Evolutionary conservation across 495 filamentous ascomycete species (phyloP), one percentile per base, ranked within the genome.

Genomic region (Ascobolus immersus): DNA sequence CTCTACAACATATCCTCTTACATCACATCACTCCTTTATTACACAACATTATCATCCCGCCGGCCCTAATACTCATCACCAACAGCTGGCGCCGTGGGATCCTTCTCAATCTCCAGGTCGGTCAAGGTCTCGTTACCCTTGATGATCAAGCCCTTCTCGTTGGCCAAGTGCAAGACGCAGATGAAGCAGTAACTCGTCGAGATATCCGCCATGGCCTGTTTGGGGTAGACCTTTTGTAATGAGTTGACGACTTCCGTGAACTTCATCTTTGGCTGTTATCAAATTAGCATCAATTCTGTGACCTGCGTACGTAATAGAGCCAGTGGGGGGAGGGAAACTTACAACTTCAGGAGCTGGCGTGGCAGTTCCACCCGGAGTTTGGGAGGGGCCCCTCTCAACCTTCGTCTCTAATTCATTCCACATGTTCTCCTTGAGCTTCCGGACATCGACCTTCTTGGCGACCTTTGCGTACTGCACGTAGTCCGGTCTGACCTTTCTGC

Each of bases 401-500:
- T 34, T 27, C 33, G 28, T 36, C 18, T 23, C 42, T 19, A 21
- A 23, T 6, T 41, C 28, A 11, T 25, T 73, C 89, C 89, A 99
- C 48, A 99, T 70, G 50, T 99, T 80, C 50, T 82, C 75, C 57
- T 99, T 99, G 44, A 99, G 55, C 48, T 80, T 59, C 32, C 84
- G 62, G 0, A 94, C 81, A 47, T 99, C 89, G n/a, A 99, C 89
- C 60, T 94, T 99, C 65, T 92, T 99, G 10, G 89, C 89, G 17
- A 89, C 74, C 18, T 81, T 64, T 12, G 89, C 89, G 51, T 92
- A 99, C 49, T 91, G 77, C 19, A 99, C 78, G 39, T 99, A 94
- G 50, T 94, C 86, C 1, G 86, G 89, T 42, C 84, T 55, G 21
- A 84, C 49, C 28, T 86, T 58, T 31, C 84, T 55, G 39, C 62